phyloP scores from a whole-genome alignment of 257 asterid genomes.

The Solanum pimpinellifolium region DNA sequence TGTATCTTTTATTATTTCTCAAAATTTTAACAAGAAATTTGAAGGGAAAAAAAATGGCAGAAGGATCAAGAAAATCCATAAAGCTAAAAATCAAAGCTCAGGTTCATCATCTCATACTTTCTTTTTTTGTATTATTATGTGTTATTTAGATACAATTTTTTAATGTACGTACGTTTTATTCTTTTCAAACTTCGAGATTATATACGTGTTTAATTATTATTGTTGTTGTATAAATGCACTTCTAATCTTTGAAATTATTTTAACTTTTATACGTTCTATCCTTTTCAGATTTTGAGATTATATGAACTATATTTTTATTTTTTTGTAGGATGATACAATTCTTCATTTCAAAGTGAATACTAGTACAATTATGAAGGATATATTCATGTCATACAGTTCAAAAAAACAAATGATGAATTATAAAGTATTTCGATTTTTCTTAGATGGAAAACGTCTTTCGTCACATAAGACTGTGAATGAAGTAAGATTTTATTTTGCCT shows the following conservation, averaged over 20 bases:
- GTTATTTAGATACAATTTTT: neutral
- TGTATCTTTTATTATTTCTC: neutral
- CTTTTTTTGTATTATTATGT: neutral
- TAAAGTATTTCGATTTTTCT: neutral
- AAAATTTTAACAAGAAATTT: neutral
- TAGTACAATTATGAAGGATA: neutral
- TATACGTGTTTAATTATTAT: neutral
- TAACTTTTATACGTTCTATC: neutral
- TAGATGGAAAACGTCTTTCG: neutral
- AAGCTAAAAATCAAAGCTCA: neutral
- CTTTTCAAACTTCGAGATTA: neutral
- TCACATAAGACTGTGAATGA: neutral
- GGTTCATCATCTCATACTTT: neutral
- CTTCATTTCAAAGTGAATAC: neutral
- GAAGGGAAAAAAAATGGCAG: neutral
- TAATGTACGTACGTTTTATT: neutral
- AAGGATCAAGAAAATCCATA: neutral
- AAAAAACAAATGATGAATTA: neutral
- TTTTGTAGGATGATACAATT: neutral
- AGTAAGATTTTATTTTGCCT: neutral
- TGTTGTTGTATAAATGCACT: neutral
- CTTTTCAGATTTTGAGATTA: no score
- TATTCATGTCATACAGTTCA: neutral
- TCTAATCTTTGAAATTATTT: neutral
- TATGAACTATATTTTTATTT: neutral